Conservation (phyloP, 2,329 filamentous ascomycete genomes). For the Hansfordia pulvinata region DNA sequence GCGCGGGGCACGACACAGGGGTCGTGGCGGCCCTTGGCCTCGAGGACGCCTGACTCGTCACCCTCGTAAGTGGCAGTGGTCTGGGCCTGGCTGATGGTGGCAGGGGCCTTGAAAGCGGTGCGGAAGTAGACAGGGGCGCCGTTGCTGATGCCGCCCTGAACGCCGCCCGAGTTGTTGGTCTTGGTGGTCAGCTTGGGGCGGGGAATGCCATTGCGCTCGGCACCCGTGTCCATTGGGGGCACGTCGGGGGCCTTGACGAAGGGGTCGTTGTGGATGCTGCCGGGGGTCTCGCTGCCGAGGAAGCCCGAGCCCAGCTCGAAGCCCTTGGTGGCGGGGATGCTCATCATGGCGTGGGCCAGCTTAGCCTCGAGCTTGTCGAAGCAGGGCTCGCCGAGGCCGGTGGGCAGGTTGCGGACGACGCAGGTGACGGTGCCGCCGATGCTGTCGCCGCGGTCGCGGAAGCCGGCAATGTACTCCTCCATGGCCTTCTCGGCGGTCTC, state of each 20-base stretch:
- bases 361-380: slow-evolving; percentile 93
- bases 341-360: slow-evolving; percentile 87
- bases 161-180: slow-evolving; percentile 90
- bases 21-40: slow-evolving; percentile 89
- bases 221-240: slow-evolving; percentile 29
- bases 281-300: slow-evolving; percentile 70
- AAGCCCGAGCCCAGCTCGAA: slow-evolving; percentile 96
- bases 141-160: slow-evolving; percentile 92
- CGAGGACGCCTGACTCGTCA: slow-evolving; percentile 55
- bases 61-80: slow-evolving; percentile 70
- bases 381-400: slow-evolving; percentile 80
- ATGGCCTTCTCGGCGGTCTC: slow-evolving; percentile 51
- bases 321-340: slow-evolving; percentile 87
- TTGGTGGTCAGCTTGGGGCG: slow-evolving; percentile 62
- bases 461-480: slow-evolving; percentile 66
- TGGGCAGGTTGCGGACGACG: slow-evolving; percentile 74
- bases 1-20: slow-evolving; percentile 84
- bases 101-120: slow-evolving; percentile 87
- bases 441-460: slow-evolving; percentile 68
- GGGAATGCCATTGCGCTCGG: slow-evolving; percentile 27
- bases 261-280: slow-evolving; percentile 84
- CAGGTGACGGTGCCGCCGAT: slow-evolving; percentile 94
- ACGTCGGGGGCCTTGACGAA: slow-evolving; percentile 48
- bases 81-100: slow-evolving; percentile 85
- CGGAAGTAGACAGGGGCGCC: slow-evolving; percentile 90